Base-by-base conservation (phyloP, 2,329 filamentous ascomycete genomes). In the Boeremia lycopersici region DNA sequence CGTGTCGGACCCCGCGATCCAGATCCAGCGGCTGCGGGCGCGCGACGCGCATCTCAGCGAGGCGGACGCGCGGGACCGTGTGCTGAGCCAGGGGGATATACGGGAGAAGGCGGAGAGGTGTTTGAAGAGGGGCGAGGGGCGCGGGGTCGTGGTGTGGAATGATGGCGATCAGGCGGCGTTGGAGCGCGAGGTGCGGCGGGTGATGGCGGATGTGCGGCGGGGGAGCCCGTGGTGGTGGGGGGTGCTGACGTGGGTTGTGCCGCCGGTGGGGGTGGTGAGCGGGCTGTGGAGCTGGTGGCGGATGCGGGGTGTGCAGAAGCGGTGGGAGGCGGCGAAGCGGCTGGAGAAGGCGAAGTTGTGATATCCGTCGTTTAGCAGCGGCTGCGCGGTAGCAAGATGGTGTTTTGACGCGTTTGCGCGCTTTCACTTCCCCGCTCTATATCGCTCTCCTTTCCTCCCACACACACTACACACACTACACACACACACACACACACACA, bases 121-220 rank as follows among this genome's bases (percentile, higher is more conserved):
- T 57, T 81, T 89, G 75, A 86, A 83, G 41, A 80, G 91, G 39
- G 86, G 85, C 4, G 68, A 73, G 36, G 80, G 78, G 6, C 83
- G 82, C 42, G 93, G 93, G 0, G 83, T 92, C 3, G 91, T 97
- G 30, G 83, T 99, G 23, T 95, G 90, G 90, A 99, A 99, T 77
- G 93, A 98, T 76, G 85, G 85, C 2, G 86, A 85, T 41, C 87
- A 81, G 68, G 86, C 86, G 31, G 85, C 91, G 59, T 74, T 99
- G 69, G 83, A 84, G 74, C 74, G 70, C 45, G 86, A 91, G 73
- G 78, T 98, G 10, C 81, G 82, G 46, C 79, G 77, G 55, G 89
- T 87, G 7, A 86, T 98, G 78, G 70, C 67, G 4, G 81, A 82
- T 56, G 77, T 97, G 33, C 81, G 80, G 66, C 78, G 68, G 40